phyloP scores from a whole-genome alignment of 352 stramenopile genomes.

The Phytophthora pseudosyringae region DNA sequence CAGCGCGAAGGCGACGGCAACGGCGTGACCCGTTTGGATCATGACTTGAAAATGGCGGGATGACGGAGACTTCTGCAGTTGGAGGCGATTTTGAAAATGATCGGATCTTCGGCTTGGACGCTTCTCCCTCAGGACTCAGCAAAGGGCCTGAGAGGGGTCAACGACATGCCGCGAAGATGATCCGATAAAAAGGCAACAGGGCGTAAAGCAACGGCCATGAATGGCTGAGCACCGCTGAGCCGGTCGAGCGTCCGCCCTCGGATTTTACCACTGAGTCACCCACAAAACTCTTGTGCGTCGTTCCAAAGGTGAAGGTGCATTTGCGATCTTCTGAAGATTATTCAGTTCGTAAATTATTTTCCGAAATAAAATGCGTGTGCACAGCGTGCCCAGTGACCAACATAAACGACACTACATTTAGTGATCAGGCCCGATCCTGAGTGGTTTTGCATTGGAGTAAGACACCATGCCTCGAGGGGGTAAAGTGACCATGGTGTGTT shows the following conservation, averaged over 20 bases:
- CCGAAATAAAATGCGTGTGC: slow-evolving; percentile 8
- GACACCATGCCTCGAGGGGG: slow-evolving; percentile 2
- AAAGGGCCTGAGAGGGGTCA: background rate
- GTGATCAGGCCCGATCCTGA: background rate
- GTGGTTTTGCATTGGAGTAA: slow-evolving; percentile 14
- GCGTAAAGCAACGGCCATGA: background rate
- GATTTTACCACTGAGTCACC: background rate
- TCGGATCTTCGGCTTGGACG: too few species aligned
- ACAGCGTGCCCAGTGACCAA: background rate
- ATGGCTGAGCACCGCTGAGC: slow-evolving; percentile 4
- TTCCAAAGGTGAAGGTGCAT: background rate
- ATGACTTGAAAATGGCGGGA: background rate
- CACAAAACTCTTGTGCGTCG: background rate
- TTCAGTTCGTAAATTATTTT: background rate
- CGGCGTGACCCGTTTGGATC: slow-evolving; percentile 22
- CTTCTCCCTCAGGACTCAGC: too few species aligned
- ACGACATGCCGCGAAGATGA: background rate
- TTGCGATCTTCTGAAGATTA: slow-evolving; percentile 13
- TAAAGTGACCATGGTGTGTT: too few species aligned
- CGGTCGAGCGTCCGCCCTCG: background rate
- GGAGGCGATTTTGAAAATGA: slow-evolving; percentile 13
- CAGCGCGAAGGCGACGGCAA: background rate
- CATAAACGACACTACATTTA: background rate
- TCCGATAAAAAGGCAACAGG: background rate
- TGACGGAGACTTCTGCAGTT: slow-evolving; percentile 1